Evolutionary conservation across 352 stramenopile genomes (phyloP), one percentile per base, ranked within the genome.

Genomic region (Halophytophthora polymorphica): DNA sequence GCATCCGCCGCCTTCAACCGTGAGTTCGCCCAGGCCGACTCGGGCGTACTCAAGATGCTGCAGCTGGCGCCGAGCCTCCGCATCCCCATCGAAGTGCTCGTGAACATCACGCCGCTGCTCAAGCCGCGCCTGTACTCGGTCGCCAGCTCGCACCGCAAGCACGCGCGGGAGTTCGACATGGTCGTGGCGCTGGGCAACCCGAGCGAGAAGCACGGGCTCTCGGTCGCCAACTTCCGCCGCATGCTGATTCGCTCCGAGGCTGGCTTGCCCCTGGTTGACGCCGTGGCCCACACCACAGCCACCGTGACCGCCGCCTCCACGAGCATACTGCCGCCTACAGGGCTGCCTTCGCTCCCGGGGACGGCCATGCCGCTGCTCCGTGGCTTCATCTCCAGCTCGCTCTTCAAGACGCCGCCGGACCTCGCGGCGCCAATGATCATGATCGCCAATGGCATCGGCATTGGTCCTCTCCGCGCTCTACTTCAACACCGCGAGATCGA

Each of bases 81-180:
- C 15, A 73, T 80, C 12, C 63, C 69, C 0, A 67, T 78, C n/a
- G 58, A 67, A 37, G 90, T 98, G 19, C 76, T 99, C 15, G 68
- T 81, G 40, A 78, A 92, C 48, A 56, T 98, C 21, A 74, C 82
- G 28, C 88, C 90, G 13, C 61, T 80, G 19, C 74, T 98, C 23
- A 84, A 96, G 51, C 90, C 95, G 8, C 76, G 95, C 1, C 87
- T 93, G 44, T 98, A 97, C 65, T 97, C 93, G 1, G 98, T 99
- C 51, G 83, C 88, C 1, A 98, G 86, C 1, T 98, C 86, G 11
- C 43, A n/a, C 67, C 75, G 13, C 56, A 55, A 38, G 56, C 86
- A 22, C 64, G 78, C 90, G 3, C 74, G 70, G 2, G 64, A 69
- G 3, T 80, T 97, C 29, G 87, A 98, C 39, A 65, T 98, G 42